Evolutionary conservation across 73 alveolate species (phyloP).

Genomic region (Paramecium primaurelia): DNA sequence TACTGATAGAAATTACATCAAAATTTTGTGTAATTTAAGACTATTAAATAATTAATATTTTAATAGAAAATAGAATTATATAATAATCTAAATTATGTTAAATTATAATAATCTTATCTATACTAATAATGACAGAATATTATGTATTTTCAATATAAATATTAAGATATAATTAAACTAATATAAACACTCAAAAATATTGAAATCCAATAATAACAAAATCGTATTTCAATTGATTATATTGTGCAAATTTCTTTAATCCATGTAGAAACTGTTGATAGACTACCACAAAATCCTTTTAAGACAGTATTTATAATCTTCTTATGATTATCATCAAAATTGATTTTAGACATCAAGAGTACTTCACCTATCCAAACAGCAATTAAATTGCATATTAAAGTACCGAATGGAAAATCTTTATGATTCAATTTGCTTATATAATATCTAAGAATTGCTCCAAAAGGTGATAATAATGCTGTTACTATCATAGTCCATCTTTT

Average conservation of each 20-base stretch:
- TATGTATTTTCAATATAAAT: background rate
- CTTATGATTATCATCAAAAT: background rate
- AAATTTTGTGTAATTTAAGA: too few species aligned
- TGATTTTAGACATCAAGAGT: background rate
- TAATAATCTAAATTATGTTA: too few species aligned
- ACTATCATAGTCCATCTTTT: background rate
- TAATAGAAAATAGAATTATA: too few species aligned
- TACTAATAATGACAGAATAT: too few species aligned
- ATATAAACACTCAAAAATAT: background rate
- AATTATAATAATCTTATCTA: too few species aligned
- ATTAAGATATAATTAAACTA: background rate
- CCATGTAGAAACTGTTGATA: conserved; percentile 26
- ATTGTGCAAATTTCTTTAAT: background rate
- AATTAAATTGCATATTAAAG: background rate
- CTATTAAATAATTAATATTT: too few species aligned
- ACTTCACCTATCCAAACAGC: background rate
- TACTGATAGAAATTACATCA: too few species aligned
- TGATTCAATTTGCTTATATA: background rate
- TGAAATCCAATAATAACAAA: background rate
- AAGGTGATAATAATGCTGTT: background rate
- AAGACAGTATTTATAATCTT: background rate
- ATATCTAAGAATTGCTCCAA: background rate
- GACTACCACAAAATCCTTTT: conserved; percentile 35
- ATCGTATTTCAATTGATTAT: background rate
- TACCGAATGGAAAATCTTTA: background rate